These are phyloP conservation scores for Piper longum DNA, from an alignment of 164 flowering plant genomes.

Conservation along the genomic window DNA sequence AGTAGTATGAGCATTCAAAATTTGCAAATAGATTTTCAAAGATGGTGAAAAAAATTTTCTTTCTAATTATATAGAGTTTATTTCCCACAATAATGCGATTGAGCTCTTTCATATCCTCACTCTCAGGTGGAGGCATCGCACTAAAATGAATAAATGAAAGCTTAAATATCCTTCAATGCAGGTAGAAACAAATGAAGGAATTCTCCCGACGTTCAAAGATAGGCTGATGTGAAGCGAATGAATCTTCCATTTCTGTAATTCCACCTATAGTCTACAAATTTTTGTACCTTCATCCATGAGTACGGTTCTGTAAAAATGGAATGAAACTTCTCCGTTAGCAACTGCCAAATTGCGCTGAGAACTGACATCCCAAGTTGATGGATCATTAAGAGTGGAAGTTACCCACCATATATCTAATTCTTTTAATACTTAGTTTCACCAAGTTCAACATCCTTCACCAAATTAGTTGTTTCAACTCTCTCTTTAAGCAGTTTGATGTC, in stretches of 20 bases:
- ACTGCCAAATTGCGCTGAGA: background rate
- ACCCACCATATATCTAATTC: background rate
- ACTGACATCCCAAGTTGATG: background rate
- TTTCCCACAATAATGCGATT: no score
- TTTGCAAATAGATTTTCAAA: no score
- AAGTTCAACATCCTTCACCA: constrained; percentile 20
- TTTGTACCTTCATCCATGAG: background rate
- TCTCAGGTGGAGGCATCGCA: no score
- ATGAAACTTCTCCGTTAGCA: background rate
- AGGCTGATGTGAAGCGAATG: background rate
- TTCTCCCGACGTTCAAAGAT: background rate
- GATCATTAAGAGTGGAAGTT: background rate
- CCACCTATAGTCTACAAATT: background rate
- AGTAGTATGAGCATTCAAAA: no score
- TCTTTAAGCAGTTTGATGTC: constrained; percentile 22
- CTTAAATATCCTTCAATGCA: background rate
- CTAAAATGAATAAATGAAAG: no score
- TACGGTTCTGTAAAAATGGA: background rate
- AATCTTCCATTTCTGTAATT: background rate
- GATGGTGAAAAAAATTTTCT: no score
- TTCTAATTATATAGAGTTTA: no score
- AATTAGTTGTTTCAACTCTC: constrained; percentile 11
- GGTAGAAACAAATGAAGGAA: background rate
- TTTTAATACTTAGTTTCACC: constrained; percentile 15
- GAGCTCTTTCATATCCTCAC: no score